Conservation (phyloP, 495 filamentous ascomycete genomes). For the Cercophora samala region DNA sequence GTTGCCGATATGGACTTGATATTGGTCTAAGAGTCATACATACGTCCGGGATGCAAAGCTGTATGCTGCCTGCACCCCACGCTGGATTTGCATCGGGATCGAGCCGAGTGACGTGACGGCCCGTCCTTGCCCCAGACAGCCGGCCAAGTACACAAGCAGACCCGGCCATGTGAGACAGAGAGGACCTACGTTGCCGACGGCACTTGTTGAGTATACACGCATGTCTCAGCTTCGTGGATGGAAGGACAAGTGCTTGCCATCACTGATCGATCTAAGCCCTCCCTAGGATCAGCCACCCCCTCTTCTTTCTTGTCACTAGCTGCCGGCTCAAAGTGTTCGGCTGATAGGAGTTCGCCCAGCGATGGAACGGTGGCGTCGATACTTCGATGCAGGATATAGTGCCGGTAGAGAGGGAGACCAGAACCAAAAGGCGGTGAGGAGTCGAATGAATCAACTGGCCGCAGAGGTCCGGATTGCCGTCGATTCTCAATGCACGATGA, state of each 20-base stretch:
- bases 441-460: conserved; percentile 1
- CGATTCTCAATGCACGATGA: background rate
- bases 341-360: background rate
- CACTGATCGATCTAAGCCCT: conserved; percentile 6
- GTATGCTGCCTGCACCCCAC: background rate
- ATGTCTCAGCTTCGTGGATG: conserved; percentile 3
- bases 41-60: background rate
- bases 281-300: background rate
- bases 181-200: background rate
- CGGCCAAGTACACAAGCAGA: conserved; percentile 1
- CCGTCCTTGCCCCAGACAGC: background rate
- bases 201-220: background rate
- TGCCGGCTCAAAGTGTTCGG: background rate
- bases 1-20: conserved; percentile 55
- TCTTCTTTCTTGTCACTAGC: background rate
- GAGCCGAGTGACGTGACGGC: background rate
- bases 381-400: conserved; percentile 9
- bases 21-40: background rate
- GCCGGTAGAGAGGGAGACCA: conserved; percentile 3
- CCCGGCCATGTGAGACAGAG: background rate
- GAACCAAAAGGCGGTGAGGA: conserved; percentile 7
- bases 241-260: background rate
- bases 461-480: background rate
- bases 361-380: conserved; percentile 8
- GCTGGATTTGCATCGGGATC: conserved; percentile 3